Percentiles rank a stretch among this genome's conserved stretches.
Evolutionary conservation across 2,329 filamentous ascomycete genomes (phyloP).

Genomic region (Hawksworthiomyces lignivorus): DNA sequence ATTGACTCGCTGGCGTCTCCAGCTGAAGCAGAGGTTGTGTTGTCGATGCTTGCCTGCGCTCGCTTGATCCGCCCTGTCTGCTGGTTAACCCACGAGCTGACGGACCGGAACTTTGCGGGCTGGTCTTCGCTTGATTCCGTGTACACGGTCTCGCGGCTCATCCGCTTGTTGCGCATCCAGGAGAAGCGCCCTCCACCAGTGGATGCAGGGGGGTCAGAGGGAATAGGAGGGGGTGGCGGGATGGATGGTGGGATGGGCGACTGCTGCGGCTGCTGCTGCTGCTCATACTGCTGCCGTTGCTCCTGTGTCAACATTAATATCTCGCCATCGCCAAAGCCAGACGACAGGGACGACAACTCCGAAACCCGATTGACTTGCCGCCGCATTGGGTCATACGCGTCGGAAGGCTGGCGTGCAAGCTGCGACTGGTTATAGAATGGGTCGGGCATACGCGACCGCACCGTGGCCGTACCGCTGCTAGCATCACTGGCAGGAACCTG

Average conservation of each 20-base stretch:
- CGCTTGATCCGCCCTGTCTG: slow-evolving; percentile 48
- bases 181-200: slow-evolving; percentile 13
- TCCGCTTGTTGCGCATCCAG: slow-evolving; percentile 11
- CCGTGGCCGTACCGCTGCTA: slow-evolving; percentile 17
- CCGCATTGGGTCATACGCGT: slow-evolving; percentile 27
- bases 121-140: slow-evolving; percentile 46
- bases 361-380: slow-evolving; percentile 35
- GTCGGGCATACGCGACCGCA: slow-evolving; percentile 29
- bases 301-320: slow-evolving; percentile 35
- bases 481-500: background rate
- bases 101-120: slow-evolving; percentile 47
- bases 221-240: background rate
- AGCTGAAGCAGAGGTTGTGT: slow-evolving; percentile 4
- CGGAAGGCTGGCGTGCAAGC: slow-evolving; percentile 27
- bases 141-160: slow-evolving; percentile 40
- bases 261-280: slow-evolving; percentile 8
- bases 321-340: slow-evolving; percentile 56
- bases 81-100: slow-evolving; percentile 59
- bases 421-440: slow-evolving; percentile 33
- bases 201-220: slow-evolving; percentile 3
- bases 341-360: slow-evolving; percentile 53
- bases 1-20: slow-evolving; percentile 7
- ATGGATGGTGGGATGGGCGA: background rate
- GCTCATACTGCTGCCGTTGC: slow-evolving; percentile 12
- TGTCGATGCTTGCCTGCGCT: slow-evolving; percentile 31